These are phyloP conservation scores for Seiridium unicorne DNA, from an alignment of 2,329 filamentous ascomycete species.

Conservation along the genomic window DNA sequence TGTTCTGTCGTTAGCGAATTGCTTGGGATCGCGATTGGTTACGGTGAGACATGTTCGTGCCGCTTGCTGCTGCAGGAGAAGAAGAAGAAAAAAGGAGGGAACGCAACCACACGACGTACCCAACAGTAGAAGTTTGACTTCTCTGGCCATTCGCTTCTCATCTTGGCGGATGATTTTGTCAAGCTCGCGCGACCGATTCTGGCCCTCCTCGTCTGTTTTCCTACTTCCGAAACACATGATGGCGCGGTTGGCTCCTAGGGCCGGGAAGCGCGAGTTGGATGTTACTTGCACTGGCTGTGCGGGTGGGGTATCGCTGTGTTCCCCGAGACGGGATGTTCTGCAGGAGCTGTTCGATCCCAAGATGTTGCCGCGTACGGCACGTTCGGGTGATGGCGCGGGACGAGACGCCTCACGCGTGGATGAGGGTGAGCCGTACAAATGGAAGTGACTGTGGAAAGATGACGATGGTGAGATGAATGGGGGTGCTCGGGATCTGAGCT, in stretches of 20 bases:
- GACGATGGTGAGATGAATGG: background rate
- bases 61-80: background rate
- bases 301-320: background rate
- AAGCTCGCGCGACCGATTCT: constrained; percentile 68
- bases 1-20: constrained; percentile 12
- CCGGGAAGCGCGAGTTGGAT: background rate
- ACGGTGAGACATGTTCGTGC: background rate
- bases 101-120: constrained; percentile 54
- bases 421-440: background rate
- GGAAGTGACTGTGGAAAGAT: background rate
- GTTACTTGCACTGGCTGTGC: background rate
- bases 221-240: constrained; percentile 65
- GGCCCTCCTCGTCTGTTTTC: constrained; percentile 47
- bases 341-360: background rate
- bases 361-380: background rate
- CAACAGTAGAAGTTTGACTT: constrained; percentile 90
- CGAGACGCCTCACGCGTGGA: background rate
- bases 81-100: background rate
- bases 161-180: constrained; percentile 83
- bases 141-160: constrained; percentile 80
- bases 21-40: background rate
- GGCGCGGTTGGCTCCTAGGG: background rate
- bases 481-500: background rate
- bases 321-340: background rate
- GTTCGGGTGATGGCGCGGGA: background rate